A percentile compares a stretch with the other conserved stretches of the same genome.
These are phyloP conservation scores for Trypanosoma platydactyli DNA, from an alignment of 208 protist species.

Conservation along the genomic window DNA sequence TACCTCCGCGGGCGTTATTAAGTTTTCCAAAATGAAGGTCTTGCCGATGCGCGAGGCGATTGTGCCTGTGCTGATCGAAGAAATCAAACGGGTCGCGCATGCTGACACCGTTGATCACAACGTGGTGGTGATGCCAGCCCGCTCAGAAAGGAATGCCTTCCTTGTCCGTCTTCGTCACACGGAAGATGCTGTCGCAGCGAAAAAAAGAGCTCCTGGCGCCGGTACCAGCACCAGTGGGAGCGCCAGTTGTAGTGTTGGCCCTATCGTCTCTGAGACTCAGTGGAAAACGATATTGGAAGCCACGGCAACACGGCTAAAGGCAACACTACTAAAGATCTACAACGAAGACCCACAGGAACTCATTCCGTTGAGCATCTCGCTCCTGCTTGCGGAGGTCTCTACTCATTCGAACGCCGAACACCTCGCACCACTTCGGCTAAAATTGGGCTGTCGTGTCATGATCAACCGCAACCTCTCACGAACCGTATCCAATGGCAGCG, in stretches of 20 bases:
- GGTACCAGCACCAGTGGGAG: background rate
- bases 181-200: constrained; percentile 14
- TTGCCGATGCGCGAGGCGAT: constrained; percentile 37
- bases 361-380: constrained; percentile 67
- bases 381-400: constrained; percentile 61
- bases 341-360: constrained; percentile 46
- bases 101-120: constrained; percentile 51
- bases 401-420: constrained; percentile 44
- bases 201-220: background rate
- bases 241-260: background rate
- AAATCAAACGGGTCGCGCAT: constrained; percentile 15
- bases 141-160: constrained; percentile 22
- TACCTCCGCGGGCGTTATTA: constrained; percentile 54
- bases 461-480: constrained; percentile 87
- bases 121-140: constrained; percentile 67
- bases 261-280: constrained; percentile 1
- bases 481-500: constrained; percentile 85
- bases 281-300: constrained; percentile 50
- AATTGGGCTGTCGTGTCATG: constrained; percentile 90
- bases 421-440: constrained; percentile 75
- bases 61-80: constrained; percentile 40
- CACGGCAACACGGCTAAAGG: constrained; percentile 44
- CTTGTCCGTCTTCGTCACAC: constrained; percentile 53
- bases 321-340: constrained; percentile 43
- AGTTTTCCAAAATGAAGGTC: constrained; percentile 21